Evolutionary conservation across 2,329 filamentous ascomycete genomes (phyloP).

Genomic region (Aspergillus neoniger): DNA sequence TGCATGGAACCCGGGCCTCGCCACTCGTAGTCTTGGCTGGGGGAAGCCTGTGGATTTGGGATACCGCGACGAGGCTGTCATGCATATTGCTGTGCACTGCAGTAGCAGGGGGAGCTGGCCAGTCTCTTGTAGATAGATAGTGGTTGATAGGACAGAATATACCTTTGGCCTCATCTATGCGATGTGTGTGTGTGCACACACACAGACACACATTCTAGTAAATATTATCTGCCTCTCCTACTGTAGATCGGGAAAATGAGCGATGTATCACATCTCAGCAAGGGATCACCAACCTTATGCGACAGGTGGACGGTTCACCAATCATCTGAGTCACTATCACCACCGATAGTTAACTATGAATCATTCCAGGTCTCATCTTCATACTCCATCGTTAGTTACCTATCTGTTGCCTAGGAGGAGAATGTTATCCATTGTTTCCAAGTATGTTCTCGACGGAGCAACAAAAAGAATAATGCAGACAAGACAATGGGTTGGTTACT

Average conservation of each 20-base stretch:
- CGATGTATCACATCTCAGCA: neutral
- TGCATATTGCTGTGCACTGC: neutral
- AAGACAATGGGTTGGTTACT: neutral
- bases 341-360: neutral
- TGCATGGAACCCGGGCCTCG: neutral
- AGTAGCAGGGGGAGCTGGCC: neutral
- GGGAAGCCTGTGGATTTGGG: neutral
- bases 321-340: neutral
- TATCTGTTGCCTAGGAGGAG: neutral
- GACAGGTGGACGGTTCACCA: neutral
- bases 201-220: neutral
- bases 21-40: neutral
- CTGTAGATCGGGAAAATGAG: neutral
- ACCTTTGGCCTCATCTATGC: too few species aligned
- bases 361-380: neutral
- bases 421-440: neutral
- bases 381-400: neutral
- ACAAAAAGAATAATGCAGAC: neutral
- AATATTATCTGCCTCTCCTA: too few species aligned
- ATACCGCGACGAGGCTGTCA: neutral
- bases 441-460: neutral
- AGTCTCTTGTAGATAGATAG: neutral
- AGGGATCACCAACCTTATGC: neutral
- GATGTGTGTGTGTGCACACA: neutral
- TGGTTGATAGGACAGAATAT: too few species aligned